Evolutionary conservation across 176 grass and related monocot genomes (phyloP), one percentile per base, ranked within the genome.

Genomic region (Phoenix roebelenii): DNA sequence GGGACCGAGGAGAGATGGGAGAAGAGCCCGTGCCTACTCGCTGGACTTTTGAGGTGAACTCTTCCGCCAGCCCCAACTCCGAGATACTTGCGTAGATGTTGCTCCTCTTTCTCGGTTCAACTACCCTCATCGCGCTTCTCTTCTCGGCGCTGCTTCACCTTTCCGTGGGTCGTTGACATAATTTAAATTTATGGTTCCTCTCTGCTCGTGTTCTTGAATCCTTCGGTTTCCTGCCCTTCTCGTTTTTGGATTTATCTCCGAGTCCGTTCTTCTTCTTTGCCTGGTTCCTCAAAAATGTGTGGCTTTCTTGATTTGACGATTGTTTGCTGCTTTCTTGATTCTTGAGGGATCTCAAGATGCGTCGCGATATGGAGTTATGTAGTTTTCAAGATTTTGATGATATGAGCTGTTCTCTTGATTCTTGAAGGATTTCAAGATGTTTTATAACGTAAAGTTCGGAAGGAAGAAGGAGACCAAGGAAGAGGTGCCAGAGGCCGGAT

Each of bases 41-140:
- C 55, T 87, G 84, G 84, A 75, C 70, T 50, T 87, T 87, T 78
- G 79, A 87, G 84, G 84, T 87, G 62, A 78, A 39, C 57, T 22
- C 65, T 3, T 51, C 55, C 7, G 2, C 35, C 35, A 44, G 35
- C 9, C 10, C 35, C 2, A 2, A 39, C 35, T 39, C 35, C 10
- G 35, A 39, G 7, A 39, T 12, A 1, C 35, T 2, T 39, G 2
- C 1, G 9, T 10, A 10, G 10, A 44, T 44, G 35, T 12, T 44
- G 35, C 10, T 44, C 35, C 7, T 39, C 32, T 44, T 44, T 44
- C 9, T 44, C 1, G 35, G 35, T 44, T 44, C 10, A 9, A 44
- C 10, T 12, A 44, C 10, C 35, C 5, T 44, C 35, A 44, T 44
- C 35, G 35, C 35, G 35, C 35, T 44, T 44, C 35, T 44, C 35